A percentile compares a stretch with the other conserved stretches of the same genome.
Evolutionary conservation across 1,139 yeast genomes (phyloP).

Genomic region (Pneumocystis jirovecii): DNA sequence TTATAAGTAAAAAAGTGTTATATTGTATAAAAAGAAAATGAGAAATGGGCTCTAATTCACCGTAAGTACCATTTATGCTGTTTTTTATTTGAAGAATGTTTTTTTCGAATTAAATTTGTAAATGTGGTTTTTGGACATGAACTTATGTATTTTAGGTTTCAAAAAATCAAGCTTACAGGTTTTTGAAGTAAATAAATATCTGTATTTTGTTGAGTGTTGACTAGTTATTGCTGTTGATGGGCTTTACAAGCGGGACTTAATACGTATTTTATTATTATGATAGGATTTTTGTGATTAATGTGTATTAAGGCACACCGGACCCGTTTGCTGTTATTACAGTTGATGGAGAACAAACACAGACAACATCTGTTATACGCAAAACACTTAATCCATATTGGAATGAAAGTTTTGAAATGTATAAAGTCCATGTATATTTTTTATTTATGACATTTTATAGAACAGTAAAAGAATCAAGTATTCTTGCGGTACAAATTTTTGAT

Average conservation of each 20-base stretch:
- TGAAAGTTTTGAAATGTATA: slow-evolving; percentile 54
- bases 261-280: slow-evolving; percentile 37
- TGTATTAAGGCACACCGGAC: slow-evolving; percentile 42
- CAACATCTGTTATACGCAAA: slow-evolving; percentile 85
- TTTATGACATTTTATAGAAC: slow-evolving; percentile 24
- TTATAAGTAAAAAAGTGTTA: neutral
- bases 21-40: slow-evolving; percentile 1
- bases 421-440: slow-evolving; percentile 9
- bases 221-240: slow-evolving; percentile 91
- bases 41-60: neutral
- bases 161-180: slow-evolving; percentile 14
- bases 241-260: slow-evolving; percentile 84
- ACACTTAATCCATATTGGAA: slow-evolving; percentile 97
- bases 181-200: neutral
- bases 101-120: neutral
- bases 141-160: slow-evolving; percentile 8
- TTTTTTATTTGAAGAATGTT: neutral
- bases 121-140: neutral
- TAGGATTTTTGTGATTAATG: neutral
- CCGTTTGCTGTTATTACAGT: slow-evolving; percentile 96
- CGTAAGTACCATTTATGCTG: neutral
- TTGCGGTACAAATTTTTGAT: slow-evolving; percentile 89
- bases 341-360: slow-evolving; percentile 90
- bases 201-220: neutral
- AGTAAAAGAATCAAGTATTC: slow-evolving; percentile 69